Base-by-base conservation (phyloP, 169 alveolate genomes). In the Miamiensis avidus region DNA sequence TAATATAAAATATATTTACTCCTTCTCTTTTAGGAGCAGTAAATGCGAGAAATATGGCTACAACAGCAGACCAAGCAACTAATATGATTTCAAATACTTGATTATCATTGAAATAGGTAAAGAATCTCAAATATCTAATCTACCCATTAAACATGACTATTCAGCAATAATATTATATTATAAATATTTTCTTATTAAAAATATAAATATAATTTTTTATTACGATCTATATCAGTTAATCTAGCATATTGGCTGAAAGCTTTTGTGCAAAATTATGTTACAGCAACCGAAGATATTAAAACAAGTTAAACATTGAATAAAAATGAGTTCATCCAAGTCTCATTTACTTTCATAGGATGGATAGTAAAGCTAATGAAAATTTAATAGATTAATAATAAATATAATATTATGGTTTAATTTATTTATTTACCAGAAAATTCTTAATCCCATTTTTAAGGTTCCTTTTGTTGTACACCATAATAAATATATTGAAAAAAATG, bases 261-360 rank as follows among this genome's bases (percentile, higher is more conserved):
- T n/a, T 34, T 69, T 31, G 65, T 65, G 72, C 75, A 69, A n/a
- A 82, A 82, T 64, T 82, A 30, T 29, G 86, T 82, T 25, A 82
- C 76, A 31, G 86, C 76, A 64, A 82, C 86, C 0, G 86, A 82
- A 75, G 78, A 72, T 32, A 82, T 82, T 73, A 82, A 82, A 31
- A 82, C 34, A n/a, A 75, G 29, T 25, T 29, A 30, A 29, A 82
- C 86, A 82, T 82, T 82, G 72, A 82, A 82, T 82, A 82, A 82
- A 32, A 82, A 82, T 6, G 86, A 82, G 33, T 82, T 82, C 86
- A 82, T 82, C 76, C 78, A 82, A 73, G 86, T 82, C 73, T 82
- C 86, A 73, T 82, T 65, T 82, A 72, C 69, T 82, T 82, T 82
- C 86, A 82, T 82, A 33, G 86, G 86, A 82, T 82, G 86, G 32